Conservation (phyloP, 345 rosid genomes). For the Theobroma cacao region DNA sequence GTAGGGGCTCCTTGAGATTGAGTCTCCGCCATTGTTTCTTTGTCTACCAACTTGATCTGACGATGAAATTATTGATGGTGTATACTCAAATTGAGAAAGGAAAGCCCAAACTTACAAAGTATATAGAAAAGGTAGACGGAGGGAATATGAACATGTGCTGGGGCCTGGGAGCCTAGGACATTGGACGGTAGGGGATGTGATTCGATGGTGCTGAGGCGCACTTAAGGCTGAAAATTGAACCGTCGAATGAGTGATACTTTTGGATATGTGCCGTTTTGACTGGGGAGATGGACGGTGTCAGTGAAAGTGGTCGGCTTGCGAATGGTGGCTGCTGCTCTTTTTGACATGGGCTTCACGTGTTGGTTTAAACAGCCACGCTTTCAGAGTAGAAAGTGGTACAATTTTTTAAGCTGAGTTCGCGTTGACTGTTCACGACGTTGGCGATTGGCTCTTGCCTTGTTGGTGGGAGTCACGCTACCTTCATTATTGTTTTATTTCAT, state of each 20-base stretch:
- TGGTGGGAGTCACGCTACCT: background rate
- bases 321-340: background rate
- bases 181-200: background rate
- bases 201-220: background rate
- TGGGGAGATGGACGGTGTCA: background rate
- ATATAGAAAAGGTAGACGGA: background rate
- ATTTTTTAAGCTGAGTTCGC: background rate
- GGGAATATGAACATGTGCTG: background rate
- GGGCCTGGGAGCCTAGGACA: no score
- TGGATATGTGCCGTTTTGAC: no score
- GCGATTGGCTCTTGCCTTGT: background rate
- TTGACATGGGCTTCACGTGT: conserved; percentile 2
- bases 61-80: background rate
- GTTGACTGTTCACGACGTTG: background rate
- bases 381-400: background rate
- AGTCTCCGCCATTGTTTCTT: conserved; percentile 22
- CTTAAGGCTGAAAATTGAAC: background rate
- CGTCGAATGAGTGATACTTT: no score
- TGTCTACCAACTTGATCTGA: background rate
- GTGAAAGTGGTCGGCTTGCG: background rate
- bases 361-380: background rate
- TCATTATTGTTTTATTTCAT: no score
- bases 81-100: background rate
- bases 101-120: background rate
- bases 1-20: conserved; percentile 9